Evolutionary conservation across 192 early-diverging fungal species (phyloP), one percentile per base, ranked within the genome.

Genomic region (Hyaloraphidium curvatum): DNA sequence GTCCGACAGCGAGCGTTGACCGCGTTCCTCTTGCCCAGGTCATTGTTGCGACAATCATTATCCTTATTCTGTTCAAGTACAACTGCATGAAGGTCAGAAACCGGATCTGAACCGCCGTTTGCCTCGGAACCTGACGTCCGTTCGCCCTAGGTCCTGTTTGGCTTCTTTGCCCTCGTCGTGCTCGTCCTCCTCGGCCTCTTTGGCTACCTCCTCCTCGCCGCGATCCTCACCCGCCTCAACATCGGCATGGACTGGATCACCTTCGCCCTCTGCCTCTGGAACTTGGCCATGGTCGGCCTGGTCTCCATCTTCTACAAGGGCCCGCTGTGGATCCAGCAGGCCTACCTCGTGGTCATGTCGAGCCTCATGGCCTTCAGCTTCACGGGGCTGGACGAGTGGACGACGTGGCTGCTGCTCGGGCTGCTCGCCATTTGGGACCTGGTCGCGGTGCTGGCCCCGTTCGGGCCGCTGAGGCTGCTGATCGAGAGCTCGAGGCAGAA

Each of bases 391-490:
- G 69, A 80, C 22, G 61, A 66, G n/a, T 72, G 83, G 67, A 85
- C 83, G 0, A 83, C 84, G 2, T 89, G 87, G 87, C 82, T 88
- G 40, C 59, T 89, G 28, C 57, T 89, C 33, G 83, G 70, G 1
- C 52, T 89, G 19, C 60, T 89, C 28, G 85, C 81, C 1, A 68
- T 84, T 25, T 87, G 87, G 86, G 82, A 89, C 68, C 66, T 89
- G 54, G 79, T 89, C 59, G 87, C 87, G 1, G 87, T 89, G n/a
- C 65, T 89, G 2, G 86, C 86, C 64, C 87, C 87, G 0, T 89
- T 83, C 73, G 87, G 87, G 4, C 87, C 87, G 2, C 67, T 89
- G 14, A 74, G 81, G 19, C 69, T 89, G 33, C 59, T 89, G 11
- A 75, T 89, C 43, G 87, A 89, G 62, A 78, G 75, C 27, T 78